A percentile compares a stretch with the other conserved stretches of the same genome.
phyloP scores from a whole-genome alignment of 176 grass and related monocot species.

The Aegilops sharonensis region DNA sequence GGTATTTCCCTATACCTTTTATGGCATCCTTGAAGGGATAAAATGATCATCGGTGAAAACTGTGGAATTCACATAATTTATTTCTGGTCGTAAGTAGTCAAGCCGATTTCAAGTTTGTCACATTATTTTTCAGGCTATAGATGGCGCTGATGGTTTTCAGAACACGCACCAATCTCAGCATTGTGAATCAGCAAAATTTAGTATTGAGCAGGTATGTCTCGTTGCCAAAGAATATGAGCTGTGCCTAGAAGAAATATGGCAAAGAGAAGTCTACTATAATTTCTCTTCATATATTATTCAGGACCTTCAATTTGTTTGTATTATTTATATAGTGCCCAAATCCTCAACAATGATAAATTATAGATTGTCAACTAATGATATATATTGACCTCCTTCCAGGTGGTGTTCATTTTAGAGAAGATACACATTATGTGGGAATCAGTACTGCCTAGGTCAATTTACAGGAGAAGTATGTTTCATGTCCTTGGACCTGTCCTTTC shows the following conservation, averaged over 20 bases:
- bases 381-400: slow-evolving; percentile 41
- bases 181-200: slow-evolving; percentile 80
- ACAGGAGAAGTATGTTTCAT: slow-evolving; percentile 77
- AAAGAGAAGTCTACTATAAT: slow-evolving; percentile 1
- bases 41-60: not conserved
- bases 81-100: not conserved
- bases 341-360: not conserved
- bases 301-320: slow-evolving; percentile 22
- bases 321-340: slow-evolving; percentile 15
- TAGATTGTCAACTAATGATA: slow-evolving; percentile 12
- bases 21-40: not conserved
- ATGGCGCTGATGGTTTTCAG: slow-evolving; percentile 85
- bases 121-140: slow-evolving; percentile 65
- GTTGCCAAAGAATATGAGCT: slow-evolving; percentile 15
- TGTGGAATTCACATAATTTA: not conserved
- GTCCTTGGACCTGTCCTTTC: slow-evolving; percentile 80
- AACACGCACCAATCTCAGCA: slow-evolving; percentile 85
- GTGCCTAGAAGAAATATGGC: not conserved
- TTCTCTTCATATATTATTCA: slow-evolving; percentile 19
- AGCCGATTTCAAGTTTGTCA: not conserved
- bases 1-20: slow-evolving; percentile 34
- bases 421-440: slow-evolving; percentile 91
- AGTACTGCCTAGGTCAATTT: slow-evolving; percentile 59
- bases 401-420: slow-evolving; percentile 89
- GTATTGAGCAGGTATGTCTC: slow-evolving; percentile 83